These are phyloP conservation scores for Mortierella polycephala DNA, from an alignment of 371 early-diverging fungal species.

Conservation along the genomic window DNA sequence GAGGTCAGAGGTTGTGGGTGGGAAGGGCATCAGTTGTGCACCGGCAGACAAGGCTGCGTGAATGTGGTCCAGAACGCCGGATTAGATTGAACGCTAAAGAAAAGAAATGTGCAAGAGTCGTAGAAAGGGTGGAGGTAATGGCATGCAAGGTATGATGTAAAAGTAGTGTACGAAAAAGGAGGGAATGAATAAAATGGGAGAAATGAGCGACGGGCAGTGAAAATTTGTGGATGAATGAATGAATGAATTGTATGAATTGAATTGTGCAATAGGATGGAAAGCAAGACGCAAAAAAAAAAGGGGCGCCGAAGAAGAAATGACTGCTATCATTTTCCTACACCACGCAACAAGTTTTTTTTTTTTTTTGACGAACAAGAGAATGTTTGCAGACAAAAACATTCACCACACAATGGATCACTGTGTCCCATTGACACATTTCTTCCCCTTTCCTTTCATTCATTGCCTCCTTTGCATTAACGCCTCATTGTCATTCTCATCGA, in stretches of 20 bases:
- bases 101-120: not conserved
- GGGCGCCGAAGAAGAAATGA: no score
- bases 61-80: not conserved
- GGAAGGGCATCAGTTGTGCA: conserved; percentile 27
- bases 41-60: conserved; percentile 3
- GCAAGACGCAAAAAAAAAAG: no score
- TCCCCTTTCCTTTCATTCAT: no score
- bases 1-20: conserved; percentile 22
- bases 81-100: not conserved
- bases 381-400: not conserved
- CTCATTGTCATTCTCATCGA: no score
- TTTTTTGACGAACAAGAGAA: not conserved
- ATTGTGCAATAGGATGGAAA: no score
- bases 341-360: no score
- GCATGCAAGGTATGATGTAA: not conserved
- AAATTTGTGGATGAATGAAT: no score
- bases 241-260: no score
- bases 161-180: not conserved
- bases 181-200: not conserved
- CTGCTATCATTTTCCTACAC: no score
- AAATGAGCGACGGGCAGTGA: no score
- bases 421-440: no score
- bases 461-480: no score
- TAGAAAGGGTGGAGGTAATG: not conserved
- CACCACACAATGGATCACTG: not conserved